Evolutionary conservation across 1,139 yeast genomes (phyloP).

Genomic region (Debaryomyces coudertii): DNA sequence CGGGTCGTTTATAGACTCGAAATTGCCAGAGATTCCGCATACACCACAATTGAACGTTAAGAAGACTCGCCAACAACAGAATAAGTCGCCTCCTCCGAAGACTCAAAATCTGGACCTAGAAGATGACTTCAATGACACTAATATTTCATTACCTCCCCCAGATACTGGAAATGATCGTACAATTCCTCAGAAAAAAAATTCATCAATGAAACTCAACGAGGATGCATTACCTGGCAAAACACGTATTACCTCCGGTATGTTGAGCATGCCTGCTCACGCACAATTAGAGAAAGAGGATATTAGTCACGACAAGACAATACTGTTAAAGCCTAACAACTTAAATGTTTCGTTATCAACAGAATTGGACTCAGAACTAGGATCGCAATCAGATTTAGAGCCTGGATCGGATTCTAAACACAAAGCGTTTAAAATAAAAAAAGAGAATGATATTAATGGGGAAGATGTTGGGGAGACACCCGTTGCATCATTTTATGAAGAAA

Average conservation of each 20-base stretch:
- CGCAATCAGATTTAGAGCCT: constrained; percentile 2
- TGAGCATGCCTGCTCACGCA: constrained; percentile 38
- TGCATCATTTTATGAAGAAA: not conserved
- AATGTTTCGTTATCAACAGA: not conserved
- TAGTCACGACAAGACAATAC: constrained; percentile 3
- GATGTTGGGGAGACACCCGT: not conserved
- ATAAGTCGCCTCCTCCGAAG: not conserved
- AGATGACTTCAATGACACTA: constrained; percentile 21
- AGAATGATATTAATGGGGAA: not conserved
- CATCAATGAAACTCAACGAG: constrained; percentile 16
- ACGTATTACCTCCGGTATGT: constrained; percentile 72
- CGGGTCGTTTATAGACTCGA: constrained; percentile 1
- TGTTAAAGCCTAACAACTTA: not conserved
- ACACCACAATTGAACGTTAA: constrained; percentile 14
- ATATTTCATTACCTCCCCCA: constrained; percentile 42
- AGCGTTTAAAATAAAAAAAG: not conserved
- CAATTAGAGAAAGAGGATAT: constrained; percentile 26
- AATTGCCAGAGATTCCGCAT: constrained; percentile 1
- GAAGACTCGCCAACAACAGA: constrained; percentile 9
- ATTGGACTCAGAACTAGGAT: constrained; percentile 1
- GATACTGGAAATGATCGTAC: constrained; percentile 23
- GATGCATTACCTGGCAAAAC: constrained; percentile 19
- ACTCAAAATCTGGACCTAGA: constrained; percentile 3
- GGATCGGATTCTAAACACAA: not conserved
- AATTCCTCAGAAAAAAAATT: constrained; percentile 31